Evolutionary conservation across 257 asterid genomes (phyloP).

Genomic region (Fraxinus anomala): DNA sequence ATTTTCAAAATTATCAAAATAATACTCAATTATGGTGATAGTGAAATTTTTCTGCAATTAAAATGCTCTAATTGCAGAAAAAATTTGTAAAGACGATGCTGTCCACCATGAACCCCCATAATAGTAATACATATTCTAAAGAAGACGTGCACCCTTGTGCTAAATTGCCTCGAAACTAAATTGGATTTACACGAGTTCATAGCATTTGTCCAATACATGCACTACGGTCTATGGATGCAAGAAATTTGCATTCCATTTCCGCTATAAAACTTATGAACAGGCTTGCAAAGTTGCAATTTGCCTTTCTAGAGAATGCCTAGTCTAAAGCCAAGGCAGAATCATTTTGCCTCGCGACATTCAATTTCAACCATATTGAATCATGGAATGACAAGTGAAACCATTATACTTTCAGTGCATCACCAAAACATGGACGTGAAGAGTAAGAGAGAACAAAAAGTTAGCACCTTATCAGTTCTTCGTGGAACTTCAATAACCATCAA

Average conservation of each 20-base stretch:
- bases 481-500: conserved; percentile 34
- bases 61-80: not conserved
- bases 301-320: not conserved
- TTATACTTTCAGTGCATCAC: not conserved
- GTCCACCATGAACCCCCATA: not conserved
- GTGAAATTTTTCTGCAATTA: not conserved
- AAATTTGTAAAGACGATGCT: not conserved
- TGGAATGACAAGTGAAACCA: not conserved
- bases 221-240: not conserved
- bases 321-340: not conserved
- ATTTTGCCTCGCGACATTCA: no score
- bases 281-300: not conserved
- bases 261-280: not conserved
- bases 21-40: not conserved
- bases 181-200: not conserved
- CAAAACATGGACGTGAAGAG: not conserved
- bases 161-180: not conserved
- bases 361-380: not conserved
- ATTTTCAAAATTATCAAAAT: not conserved
- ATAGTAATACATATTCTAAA: not conserved
- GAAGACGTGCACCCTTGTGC: not conserved
- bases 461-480: not conserved
- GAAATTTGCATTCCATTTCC: conserved; percentile 2
- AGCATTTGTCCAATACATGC: not conserved
- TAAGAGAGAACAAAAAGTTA: not conserved